Evolutionary conservation across 441 rosid genomes (phyloP).

Genomic region (Brassica balearica): DNA sequence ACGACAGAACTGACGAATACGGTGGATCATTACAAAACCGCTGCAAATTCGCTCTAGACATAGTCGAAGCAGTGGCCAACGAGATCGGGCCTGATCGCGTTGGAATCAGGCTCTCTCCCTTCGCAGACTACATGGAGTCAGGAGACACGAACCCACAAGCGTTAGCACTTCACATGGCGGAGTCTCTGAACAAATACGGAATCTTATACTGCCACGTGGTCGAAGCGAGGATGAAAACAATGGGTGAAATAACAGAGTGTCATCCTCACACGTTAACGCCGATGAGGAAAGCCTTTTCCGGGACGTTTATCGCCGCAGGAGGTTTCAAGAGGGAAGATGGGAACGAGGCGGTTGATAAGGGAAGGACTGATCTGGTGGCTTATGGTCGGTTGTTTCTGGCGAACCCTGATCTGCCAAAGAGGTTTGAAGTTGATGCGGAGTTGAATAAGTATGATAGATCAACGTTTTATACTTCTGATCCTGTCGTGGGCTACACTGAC

Average conservation of each 20-base stretch:
- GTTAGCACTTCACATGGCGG: conserved; percentile 53
- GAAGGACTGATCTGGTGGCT: conserved; percentile 48
- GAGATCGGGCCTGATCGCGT: conserved; percentile 58
- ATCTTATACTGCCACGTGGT: conserved; percentile 63
- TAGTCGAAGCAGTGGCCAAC: conserved; percentile 48
- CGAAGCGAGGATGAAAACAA: conserved; percentile 51
- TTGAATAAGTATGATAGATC: conserved; percentile 46
- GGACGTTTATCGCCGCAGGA: conserved; percentile 52
- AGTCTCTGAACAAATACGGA: conserved; percentile 50
- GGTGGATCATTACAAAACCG: conserved; percentile 57
- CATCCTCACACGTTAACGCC: conserved; percentile 40
- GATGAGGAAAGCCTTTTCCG: conserved; percentile 57
- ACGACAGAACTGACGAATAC: conserved; percentile 52
- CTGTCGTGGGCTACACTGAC: conserved; percentile 55
- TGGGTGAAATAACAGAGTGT: conserved; percentile 36
- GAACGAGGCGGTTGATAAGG: conserved; percentile 44
- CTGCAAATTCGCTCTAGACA: conserved; percentile 50
- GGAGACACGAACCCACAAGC: conserved; percentile 56
- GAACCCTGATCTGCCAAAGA: conserved; percentile 52
- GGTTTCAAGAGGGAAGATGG: conserved; percentile 52
- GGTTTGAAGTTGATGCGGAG: conserved; percentile 53
- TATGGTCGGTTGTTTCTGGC: conserved; percentile 54
- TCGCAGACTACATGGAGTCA: conserved; percentile 47
- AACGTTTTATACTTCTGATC: conserved; percentile 53
- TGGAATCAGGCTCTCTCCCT: conserved; percentile 60